These are phyloP conservation scores for Fusarium caatingaense DNA, from an alignment of 2,329 filamentous ascomycete species.

Conservation along the genomic window DNA sequence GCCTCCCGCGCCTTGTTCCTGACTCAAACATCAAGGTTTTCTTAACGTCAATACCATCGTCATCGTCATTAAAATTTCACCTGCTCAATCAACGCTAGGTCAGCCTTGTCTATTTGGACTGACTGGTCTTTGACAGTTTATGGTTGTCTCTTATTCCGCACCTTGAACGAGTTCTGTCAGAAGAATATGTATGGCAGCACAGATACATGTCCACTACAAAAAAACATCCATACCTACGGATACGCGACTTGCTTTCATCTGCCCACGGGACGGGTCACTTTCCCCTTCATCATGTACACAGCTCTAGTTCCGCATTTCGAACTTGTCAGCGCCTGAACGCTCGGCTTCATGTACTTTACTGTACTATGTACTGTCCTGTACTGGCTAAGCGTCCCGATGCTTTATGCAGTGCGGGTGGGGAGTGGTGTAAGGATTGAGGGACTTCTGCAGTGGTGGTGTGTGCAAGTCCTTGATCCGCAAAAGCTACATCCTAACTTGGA, in stretches of 20 bases:
- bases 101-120: constrained; percentile 14
- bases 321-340: constrained; percentile 23
- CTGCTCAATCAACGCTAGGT: not conserved
- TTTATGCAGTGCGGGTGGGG: constrained; percentile 28
- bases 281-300: constrained; percentile 5
- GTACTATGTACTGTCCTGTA: constrained; percentile 1
- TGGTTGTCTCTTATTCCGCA: not conserved
- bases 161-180: not conserved
- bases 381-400: constrained; percentile 39
- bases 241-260: not conserved
- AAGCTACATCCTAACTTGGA: constrained; percentile 24
- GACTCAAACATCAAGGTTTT: constrained; percentile 36
- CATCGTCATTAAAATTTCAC: constrained; percentile 3
- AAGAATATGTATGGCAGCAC: not conserved
- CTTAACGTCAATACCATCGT: constrained; percentile 11
- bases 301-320: constrained; percentile 9
- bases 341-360: constrained; percentile 23
- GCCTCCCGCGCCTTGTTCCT: constrained; percentile 35
- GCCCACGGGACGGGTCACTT: constrained; percentile 1
- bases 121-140: not conserved
- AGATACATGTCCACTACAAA: not conserved
- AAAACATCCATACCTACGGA: no score
- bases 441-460: constrained; percentile 39
- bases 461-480: constrained; percentile 25
- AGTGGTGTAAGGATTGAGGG: constrained; percentile 36